Base-by-base conservation (phyloP, 352 stramenopile species). In the Globisporangium yorkense region DNA sequence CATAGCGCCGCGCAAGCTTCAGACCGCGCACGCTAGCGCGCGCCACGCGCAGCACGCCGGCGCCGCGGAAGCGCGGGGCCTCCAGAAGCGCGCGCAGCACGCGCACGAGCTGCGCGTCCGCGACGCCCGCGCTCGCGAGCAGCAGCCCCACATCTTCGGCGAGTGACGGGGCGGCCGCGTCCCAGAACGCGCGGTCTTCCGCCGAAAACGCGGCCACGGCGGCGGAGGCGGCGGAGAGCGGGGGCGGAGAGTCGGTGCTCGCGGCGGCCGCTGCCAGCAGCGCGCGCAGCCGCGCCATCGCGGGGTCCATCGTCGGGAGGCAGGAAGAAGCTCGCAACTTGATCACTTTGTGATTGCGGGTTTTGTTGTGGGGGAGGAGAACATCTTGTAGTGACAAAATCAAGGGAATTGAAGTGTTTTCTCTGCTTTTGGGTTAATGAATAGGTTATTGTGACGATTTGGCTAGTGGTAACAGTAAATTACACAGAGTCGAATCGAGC, bases 1-100 rank as follows among this genome's bases (percentile, higher is more conserved):
- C 75, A 77, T 83, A 96, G n/a, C 78, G 73, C 61, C 94, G 92
- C 33, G 80, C 67, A 29, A 85, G 33, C 59, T 93, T 92, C 35
- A 96, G 67, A 9, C 80, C 72, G 15, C 78, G 57, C 56, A 92
- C 85, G 37, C 66, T 82, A 57, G 72, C 54, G 29, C 78, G 73
- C 18, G 75, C 77, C 50, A 95, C 57, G 18, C 67, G 75, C 54
- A 89, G 52, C 31, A 92, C 57, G 18, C 80, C 78, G 1, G 51
- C 31, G 41, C 63, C 67, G 43, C 77, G 49, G 27, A 88, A 63
- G 13, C 65, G 55, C 51, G 55, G 59, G 45, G 82, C 63, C 50
- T 72, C 10, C 2, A 87, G 54, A 50, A 82, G 29, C 27, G 76
- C 58, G 3, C 60, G 68, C 40, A 86, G 45, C 24, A 83, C 18